Evolutionary conservation across 768 basidiomycete genomes (phyloP).

Genomic region (Lentinula guzmanii): DNA sequence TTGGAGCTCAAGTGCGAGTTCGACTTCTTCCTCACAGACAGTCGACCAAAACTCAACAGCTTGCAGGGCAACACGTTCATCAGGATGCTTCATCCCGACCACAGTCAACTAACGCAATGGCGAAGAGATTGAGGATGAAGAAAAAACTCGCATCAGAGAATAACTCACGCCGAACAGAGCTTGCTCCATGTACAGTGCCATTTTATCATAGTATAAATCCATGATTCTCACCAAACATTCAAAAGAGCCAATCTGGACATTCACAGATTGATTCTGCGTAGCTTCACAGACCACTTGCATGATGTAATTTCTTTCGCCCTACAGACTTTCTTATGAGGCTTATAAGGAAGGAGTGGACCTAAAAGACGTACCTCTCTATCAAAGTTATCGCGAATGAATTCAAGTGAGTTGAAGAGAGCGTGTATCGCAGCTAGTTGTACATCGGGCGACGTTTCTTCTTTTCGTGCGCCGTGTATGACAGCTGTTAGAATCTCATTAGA

Average conservation of each 20-base stretch:
- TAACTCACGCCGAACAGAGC: slow-evolving; percentile 88
- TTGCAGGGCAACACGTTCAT: slow-evolving; percentile 90
- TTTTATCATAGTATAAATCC: slow-evolving; percentile 98
- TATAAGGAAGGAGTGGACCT: neutral
- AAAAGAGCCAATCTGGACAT: slow-evolving; percentile 94
- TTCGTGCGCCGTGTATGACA: slow-evolving; percentile 95
- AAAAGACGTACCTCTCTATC: slow-evolving; percentile 77
- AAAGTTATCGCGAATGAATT: slow-evolving; percentile 97
- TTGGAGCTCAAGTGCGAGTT: slow-evolving; percentile 84
- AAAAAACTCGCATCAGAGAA: neutral
- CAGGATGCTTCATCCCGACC: slow-evolving; percentile 92
- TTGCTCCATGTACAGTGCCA: slow-evolving; percentile 99
- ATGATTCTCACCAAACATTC: slow-evolving; percentile 95
- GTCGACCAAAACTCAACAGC: slow-evolving; percentile 99
- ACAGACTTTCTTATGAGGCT: slow-evolving; percentile 5
- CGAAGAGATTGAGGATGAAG: neutral
- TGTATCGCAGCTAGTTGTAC: slow-evolving; percentile 93
- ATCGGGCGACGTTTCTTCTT: slow-evolving; percentile 86
- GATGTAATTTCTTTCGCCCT: slow-evolving; percentile 99
- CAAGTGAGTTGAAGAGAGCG: slow-evolving; percentile 90
- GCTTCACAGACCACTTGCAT: slow-evolving; percentile 99
- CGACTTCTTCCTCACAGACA: slow-evolving; percentile 96
- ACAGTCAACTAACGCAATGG: slow-evolving; percentile 69
- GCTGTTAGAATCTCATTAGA: slow-evolving; percentile 98
- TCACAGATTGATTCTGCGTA: slow-evolving; percentile 74